A percentile compares a stretch with the other conserved stretches of the same genome.
Evolutionary conservation across 306 rosid species (phyloP).

Genomic region (Vigna mungo): DNA sequence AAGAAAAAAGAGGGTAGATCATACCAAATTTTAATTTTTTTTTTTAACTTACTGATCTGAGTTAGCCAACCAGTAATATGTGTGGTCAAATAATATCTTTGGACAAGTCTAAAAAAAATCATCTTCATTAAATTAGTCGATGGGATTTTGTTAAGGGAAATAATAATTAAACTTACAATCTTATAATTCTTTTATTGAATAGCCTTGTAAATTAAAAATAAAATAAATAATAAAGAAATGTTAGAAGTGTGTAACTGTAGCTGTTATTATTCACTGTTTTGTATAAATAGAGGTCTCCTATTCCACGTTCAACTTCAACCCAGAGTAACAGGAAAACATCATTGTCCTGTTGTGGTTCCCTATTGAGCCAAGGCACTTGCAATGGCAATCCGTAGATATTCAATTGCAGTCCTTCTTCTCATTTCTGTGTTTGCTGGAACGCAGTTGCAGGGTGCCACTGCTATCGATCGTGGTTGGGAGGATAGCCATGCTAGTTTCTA

Average conservation of each 20-base stretch:
- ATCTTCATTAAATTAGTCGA: no score
- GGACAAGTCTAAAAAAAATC: no score
- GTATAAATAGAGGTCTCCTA: constrained; percentile 52
- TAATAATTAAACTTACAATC: no score
- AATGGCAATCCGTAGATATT: constrained; percentile 54
- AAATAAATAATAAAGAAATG: no score
- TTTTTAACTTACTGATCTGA: no score
- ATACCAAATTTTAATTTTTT: no score
- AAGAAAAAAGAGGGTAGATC: no score
- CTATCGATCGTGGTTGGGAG: constrained; percentile 68
- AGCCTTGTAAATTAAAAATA: no score
- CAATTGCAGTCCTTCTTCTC: constrained; percentile 30
- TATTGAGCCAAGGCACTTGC: not conserved
- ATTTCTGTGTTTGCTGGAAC: constrained; percentile 40
- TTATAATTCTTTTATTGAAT: no score
- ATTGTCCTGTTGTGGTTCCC: constrained; percentile 17
- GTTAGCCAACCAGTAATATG: no score
- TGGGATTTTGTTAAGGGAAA: no score
- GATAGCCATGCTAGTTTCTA: constrained; percentile 83
- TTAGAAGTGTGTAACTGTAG: not conserved
- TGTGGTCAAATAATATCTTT: no score
- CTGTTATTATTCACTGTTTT: constrained; percentile 25
- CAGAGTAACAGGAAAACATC: constrained; percentile 20
- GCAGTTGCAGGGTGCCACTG: constrained; percentile 43
- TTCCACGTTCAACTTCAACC: constrained; percentile 33